Conservation (phyloP, 768 basidiomycete species). For the Auriscalpium microsporum region DNA sequence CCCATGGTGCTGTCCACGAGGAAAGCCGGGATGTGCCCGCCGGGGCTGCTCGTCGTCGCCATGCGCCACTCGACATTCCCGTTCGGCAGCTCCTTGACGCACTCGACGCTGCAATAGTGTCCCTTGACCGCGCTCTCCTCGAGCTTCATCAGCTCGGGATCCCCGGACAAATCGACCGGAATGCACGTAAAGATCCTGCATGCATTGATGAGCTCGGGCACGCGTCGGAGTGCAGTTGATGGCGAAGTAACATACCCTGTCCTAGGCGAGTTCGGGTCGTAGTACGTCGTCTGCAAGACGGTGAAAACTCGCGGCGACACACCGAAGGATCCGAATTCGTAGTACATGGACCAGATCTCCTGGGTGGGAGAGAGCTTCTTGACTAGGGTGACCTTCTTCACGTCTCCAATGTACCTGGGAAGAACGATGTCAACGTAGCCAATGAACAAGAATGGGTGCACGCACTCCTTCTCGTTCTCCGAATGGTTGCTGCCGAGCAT, state of each 20-base stretch:
- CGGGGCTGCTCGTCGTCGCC: slow-evolving; percentile 69
- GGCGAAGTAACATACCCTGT: slow-evolving; percentile 43
- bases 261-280: slow-evolving; percentile 40
- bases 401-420: slow-evolving; percentile 53
- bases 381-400: slow-evolving; percentile 55
- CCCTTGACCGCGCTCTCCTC: slow-evolving; percentile 61
- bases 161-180: slow-evolving; percentile 55
- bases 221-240: neutral
- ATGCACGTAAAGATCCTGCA: slow-evolving; percentile 43
- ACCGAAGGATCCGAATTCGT: slow-evolving; percentile 56
- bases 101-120: slow-evolving; percentile 64
- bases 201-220: neutral
- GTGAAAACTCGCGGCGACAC: slow-evolving; percentile 72
- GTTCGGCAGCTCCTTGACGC: slow-evolving; percentile 49
- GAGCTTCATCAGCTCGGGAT: slow-evolving; percentile 47
- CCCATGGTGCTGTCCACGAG: slow-evolving; percentile 54
- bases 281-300: slow-evolving; percentile 54
- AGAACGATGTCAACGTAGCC: neutral
- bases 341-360: slow-evolving; percentile 63
- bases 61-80: slow-evolving; percentile 72
- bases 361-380: slow-evolving; percentile 57
- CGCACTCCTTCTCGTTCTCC: slow-evolving; percentile 60
- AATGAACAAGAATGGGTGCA: neutral
- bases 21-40: slow-evolving; percentile 60
- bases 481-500: slow-evolving; percentile 60